Conservation (phyloP, 2,329 filamentous ascomycete genomes). For the Trichothecium sympodiale region DNA sequence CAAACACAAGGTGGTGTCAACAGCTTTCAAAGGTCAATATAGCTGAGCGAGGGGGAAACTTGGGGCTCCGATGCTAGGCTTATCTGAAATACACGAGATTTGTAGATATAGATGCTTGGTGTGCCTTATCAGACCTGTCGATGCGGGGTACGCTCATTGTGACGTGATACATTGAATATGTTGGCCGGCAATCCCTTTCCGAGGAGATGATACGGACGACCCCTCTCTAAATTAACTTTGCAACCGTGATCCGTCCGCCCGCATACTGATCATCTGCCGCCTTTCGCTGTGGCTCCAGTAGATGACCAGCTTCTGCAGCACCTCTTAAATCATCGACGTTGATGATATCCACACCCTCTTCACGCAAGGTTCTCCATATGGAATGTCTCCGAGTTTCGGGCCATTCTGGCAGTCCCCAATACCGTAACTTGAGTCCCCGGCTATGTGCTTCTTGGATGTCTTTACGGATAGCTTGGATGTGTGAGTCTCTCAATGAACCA, state of each 20-base stretch:
- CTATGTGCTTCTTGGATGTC: constrained; percentile 39
- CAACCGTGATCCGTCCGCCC: neutral
- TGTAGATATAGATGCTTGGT: neutral
- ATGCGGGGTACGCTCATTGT: too few relatives aligned
- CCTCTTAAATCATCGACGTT: constrained; percentile 50
- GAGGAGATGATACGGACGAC: neutral
- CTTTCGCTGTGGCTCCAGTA: constrained; percentile 3
- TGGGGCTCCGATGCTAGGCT: too few relatives aligned
- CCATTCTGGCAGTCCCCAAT: constrained; percentile 51
- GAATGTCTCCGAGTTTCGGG: constrained; percentile 40
- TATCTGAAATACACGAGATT: too few relatives aligned
- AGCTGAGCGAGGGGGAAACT: neutral
- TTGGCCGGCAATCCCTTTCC: too few relatives aligned
- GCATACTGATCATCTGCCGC: too few relatives aligned
- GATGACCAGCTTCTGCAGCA: constrained; percentile 6
- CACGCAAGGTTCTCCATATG: constrained; percentile 42
- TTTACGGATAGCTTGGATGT: constrained; percentile 29
- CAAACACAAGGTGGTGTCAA: too few relatives aligned
- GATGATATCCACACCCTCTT: constrained; percentile 48
- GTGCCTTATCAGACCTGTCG: neutral
- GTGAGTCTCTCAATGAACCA: constrained; percentile 28
- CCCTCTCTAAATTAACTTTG: neutral
- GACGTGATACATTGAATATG: too few relatives aligned
- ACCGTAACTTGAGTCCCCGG: constrained; percentile 43
- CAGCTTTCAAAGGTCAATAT: too few relatives aligned